A percentile compares a stretch with the other conserved stretches of the same genome.
phyloP scores from a whole-genome alignment of 1,284 basidiomycete genomes.

The Cutaneotrichosporon cutaneum region DNA sequence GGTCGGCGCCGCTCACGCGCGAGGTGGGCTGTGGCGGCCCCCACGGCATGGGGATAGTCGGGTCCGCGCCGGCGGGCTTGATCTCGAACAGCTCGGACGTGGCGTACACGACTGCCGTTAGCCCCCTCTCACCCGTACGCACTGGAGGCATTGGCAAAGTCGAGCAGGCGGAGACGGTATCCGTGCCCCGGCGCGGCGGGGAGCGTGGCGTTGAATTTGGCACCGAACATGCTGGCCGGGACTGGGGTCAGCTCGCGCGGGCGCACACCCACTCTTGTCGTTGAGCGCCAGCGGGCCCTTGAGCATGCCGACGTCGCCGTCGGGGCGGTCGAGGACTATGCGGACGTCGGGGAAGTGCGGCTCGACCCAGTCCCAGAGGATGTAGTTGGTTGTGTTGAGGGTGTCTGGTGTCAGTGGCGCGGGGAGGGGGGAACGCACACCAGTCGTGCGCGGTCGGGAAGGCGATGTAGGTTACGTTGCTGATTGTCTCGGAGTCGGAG shows the following conservation, averaged over 20 bases:
- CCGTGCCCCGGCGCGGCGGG: neutral
- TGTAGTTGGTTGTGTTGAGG: neutral
- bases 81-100: neutral
- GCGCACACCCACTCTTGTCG: conserved; percentile 1
- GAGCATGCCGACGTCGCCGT: neutral
- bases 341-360: neutral
- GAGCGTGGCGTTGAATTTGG: neutral
- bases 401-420: neutral
- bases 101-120: neutral
- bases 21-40: neutral
- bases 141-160: neutral
- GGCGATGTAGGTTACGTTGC: neutral
- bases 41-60: neutral
- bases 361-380: conserved; percentile 1
- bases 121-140: neutral
- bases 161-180: neutral
- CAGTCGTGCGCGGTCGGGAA: neutral
- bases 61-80: neutral
- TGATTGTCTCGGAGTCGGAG: neutral
- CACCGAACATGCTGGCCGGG: conserved; percentile 2
- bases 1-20: neutral
- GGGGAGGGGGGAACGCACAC: neutral
- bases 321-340: neutral
- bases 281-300: neutral
- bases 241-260: neutral